Conservation (phyloP, 768 basidiomycete species). For the Termitomyces sp. region DNA sequence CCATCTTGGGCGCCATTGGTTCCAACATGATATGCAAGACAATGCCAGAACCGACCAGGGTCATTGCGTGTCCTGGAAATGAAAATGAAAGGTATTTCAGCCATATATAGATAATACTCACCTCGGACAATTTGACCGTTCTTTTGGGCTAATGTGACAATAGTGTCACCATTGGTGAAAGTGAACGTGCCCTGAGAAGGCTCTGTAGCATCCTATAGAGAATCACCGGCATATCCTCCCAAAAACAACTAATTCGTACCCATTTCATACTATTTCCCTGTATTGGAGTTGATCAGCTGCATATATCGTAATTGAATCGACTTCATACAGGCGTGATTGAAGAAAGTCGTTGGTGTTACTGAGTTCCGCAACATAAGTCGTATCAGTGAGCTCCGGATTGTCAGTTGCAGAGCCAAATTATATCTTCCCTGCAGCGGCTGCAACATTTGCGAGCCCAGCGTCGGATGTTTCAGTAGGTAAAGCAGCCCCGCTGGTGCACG, state of each 20-base stretch:
- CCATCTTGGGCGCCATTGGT: no score
- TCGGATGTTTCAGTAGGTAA: conserved; percentile 19
- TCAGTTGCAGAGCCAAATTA: conserved; percentile 54
- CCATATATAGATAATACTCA: no score
- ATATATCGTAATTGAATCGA: background rate
- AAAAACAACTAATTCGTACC: conserved; percentile 28
- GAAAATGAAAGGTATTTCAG: background rate
- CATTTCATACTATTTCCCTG: conserved; percentile 57
- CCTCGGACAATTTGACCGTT: conserved; percentile 48
- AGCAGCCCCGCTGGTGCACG: background rate
- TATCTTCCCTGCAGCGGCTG: conserved; percentile 40
- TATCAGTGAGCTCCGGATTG: conserved; percentile 43
- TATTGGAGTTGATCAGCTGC: background rate
- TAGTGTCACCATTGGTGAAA: conserved; percentile 40
- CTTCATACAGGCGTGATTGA: conserved; percentile 33
- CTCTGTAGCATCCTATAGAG: conserved; percentile 47
- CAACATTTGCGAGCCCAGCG: conserved; percentile 45
- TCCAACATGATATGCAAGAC: no score
- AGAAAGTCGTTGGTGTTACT: no score
- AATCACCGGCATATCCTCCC: background rate
- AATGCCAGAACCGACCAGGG: no score
- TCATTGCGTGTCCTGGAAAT: conserved; percentile 29
- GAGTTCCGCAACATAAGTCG: conserved; percentile 37
- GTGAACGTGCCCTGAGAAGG: conserved; percentile 44
- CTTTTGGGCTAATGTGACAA: conserved; percentile 41